These are phyloP conservation scores for Torulaspora quercuum DNA, from an alignment of 805 yeast genomes.

Conservation along the genomic window DNA sequence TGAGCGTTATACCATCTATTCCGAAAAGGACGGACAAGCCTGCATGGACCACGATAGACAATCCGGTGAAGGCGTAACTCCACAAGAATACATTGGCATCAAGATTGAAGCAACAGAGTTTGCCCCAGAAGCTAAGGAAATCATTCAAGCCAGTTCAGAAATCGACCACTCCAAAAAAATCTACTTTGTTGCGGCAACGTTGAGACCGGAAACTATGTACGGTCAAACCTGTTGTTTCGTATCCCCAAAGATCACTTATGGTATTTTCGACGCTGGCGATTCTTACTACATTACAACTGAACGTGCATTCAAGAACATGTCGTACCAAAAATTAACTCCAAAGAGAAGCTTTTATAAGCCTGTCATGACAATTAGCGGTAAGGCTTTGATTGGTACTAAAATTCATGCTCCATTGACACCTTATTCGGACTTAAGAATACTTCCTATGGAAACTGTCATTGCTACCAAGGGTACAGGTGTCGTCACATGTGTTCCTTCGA, in stretches of 20 bases:
- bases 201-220: conserved; percentile 98
- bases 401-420: conserved; percentile 80
- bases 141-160: conserved; percentile 32
- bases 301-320: conserved; percentile 97
- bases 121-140: conserved; percentile 45
- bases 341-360: conserved; percentile 73
- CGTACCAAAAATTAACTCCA: conserved; percentile 90
- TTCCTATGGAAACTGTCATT: conserved; percentile 97
- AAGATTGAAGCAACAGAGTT: conserved; percentile 71
- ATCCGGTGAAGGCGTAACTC: conserved; percentile 94
- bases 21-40: conserved; percentile 98
- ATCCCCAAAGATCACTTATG: conserved; percentile 89
- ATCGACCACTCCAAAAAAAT: conserved; percentile 57
- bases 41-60: conserved; percentile 99
- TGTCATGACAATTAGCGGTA: conserved; percentile 60
- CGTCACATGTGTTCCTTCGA: conserved; percentile 98
- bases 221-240: conserved; percentile 99
- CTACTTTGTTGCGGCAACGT: conserved; percentile 89
- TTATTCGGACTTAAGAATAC: conserved; percentile 65
- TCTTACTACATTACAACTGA: conserved; percentile 81
- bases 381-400: conserved; percentile 75
- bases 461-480: conserved; percentile 98
- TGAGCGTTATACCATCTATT: conserved; percentile 94
- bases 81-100: conserved; percentile 93
- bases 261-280: conserved; percentile 80